A percentile compares a stretch with the other conserved stretches of the same genome.
Evolutionary conservation across 1,139 yeast species (phyloP).

Genomic region (Taiozyma sp.): DNA sequence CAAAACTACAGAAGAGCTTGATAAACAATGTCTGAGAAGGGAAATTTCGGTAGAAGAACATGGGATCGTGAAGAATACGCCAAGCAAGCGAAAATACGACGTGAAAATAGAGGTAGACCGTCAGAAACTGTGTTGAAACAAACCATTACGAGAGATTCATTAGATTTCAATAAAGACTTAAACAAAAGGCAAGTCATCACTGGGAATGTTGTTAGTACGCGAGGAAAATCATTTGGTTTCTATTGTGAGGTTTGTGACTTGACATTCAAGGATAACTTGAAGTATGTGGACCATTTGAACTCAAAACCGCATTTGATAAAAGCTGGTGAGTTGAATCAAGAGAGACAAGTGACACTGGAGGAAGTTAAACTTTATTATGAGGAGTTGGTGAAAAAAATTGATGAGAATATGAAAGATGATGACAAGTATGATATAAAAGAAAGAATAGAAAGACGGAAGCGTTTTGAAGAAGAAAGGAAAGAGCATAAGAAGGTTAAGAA

Average conservation of each 20-base stretch:
- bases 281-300: constrained; percentile 78
- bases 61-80: constrained; percentile 70
- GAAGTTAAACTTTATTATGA: constrained; percentile 28
- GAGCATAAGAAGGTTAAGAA: constrained; percentile 1
- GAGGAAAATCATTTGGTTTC: constrained; percentile 72
- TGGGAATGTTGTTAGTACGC: constrained; percentile 35
- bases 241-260: constrained; percentile 75
- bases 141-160: constrained; percentile 21
- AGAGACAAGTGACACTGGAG: constrained; percentile 29
- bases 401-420: constrained; percentile 16
- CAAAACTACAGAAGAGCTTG: background rate
- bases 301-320: constrained; percentile 51
- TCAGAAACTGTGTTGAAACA: constrained; percentile 13
- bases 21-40: background rate
- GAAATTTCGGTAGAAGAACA: constrained; percentile 50
- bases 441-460: constrained; percentile 27
- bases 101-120: constrained; percentile 1
- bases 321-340: constrained; percentile 32
- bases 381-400: constrained; percentile 20
- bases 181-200: constrained; percentile 42
- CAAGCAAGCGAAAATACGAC: constrained; percentile 35
- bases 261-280: constrained; percentile 75
- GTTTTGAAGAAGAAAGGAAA: constrained; percentile 21
- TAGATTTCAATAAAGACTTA: constrained; percentile 36
- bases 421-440: constrained; percentile 33